Base-by-base conservation (phyloP, 768 basidiomycete species). In the Trametes elegans region DNA sequence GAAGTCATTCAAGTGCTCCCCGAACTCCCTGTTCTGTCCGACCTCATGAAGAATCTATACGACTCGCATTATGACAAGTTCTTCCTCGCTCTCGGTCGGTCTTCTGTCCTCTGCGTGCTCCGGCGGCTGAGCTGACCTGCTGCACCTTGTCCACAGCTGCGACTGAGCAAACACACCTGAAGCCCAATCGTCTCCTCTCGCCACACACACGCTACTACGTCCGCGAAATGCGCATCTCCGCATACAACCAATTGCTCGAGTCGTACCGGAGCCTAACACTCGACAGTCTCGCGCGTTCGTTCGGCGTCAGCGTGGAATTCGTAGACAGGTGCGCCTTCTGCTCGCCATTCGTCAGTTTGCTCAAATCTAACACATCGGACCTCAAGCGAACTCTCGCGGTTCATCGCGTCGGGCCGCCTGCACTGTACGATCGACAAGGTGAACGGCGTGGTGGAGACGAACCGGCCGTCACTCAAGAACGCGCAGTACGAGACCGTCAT, bases 21-120 rank as follows among this genome's bases (percentile, higher is more conserved):
- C 0, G 88, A 92, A 41, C 74, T 93, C 0, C 93, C 95, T 0
- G 74, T 85, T 7, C 83, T 98, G 10, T 83, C 89, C 11, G 88
- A 91, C 62, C 83, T 92, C 49, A 84, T 90, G 51, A 90, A 88
- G 65, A 93, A 82, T 62, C 76, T 99, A 4, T 95, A 95, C 69
- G 90, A 95, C 55, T 92, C 90, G 61, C 90, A 95, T 63, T 99
- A 98, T 68, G 84, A 92, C 66, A 91, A 93, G 58, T 93, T 98
- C 74, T 99, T 98, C 70, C 71, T 86, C 31, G 87, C 95, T 0
- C 81, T 98, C 18, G 91, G 90, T 91, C 60, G 19, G 76, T 63
- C 53, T 31, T 54, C 55, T 21, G 26, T 23, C 23, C 19, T 43
- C 16, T 32, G 28, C 19, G 44, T n/a, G n/a, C n/a, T n/a, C n/a